phyloP scores from a whole-genome alignment of 2,329 filamentous ascomycete species.

The Thielaviopsis euricoi region DNA sequence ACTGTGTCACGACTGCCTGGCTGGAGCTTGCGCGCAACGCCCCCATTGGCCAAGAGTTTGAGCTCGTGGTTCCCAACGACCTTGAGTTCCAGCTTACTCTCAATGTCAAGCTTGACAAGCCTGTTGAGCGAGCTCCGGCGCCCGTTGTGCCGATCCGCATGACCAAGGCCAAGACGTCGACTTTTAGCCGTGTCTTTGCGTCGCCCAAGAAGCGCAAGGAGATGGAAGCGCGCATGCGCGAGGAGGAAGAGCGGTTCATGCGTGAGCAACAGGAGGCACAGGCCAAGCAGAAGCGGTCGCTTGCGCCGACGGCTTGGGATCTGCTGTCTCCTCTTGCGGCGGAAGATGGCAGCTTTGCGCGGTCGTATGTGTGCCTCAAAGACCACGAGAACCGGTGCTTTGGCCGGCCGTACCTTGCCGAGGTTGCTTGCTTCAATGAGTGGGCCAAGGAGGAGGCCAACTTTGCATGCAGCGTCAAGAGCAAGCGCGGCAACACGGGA shows the following conservation, averaged over 20 bases:
- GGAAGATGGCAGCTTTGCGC: slow-evolving; percentile 83
- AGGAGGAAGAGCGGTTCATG: slow-evolving; percentile 62
- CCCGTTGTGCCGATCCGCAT: slow-evolving; percentile 38
- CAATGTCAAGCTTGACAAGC: slow-evolving; percentile 84
- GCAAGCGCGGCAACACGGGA: slow-evolving; percentile 60
- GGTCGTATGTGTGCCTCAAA: slow-evolving; percentile 84
- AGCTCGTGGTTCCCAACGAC: slow-evolving; percentile 90
- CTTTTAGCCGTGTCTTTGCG: slow-evolving; percentile 82
- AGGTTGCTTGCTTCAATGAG: slow-evolving; percentile 94
- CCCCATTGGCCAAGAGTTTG: slow-evolving; percentile 94
- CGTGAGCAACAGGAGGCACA: slow-evolving; percentile 48
- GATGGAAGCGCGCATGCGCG: slow-evolving; percentile 65
- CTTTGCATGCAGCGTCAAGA: slow-evolving; percentile 77
- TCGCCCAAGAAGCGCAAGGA: slow-evolving; percentile 96
- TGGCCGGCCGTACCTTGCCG: slow-evolving; percentile 71
- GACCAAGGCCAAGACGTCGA: slow-evolving; percentile 57
- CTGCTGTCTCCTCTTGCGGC: slow-evolving; percentile 73
- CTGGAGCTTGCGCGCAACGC: slow-evolving; percentile 81
- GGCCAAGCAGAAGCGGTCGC: slow-evolving; percentile 42
- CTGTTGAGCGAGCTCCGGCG: slow-evolving; percentile 37
- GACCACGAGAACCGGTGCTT: slow-evolving; percentile 82
- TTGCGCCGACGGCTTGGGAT: slow-evolving; percentile 65
- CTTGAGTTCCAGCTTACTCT: slow-evolving; percentile 97
- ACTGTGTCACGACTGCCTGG: slow-evolving; percentile 95
- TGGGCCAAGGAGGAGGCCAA: slow-evolving; percentile 81